phyloP scores from a whole-genome alignment of 2,329 filamentous ascomycete genomes.

The Beauveria pseudobassiana region DNA sequence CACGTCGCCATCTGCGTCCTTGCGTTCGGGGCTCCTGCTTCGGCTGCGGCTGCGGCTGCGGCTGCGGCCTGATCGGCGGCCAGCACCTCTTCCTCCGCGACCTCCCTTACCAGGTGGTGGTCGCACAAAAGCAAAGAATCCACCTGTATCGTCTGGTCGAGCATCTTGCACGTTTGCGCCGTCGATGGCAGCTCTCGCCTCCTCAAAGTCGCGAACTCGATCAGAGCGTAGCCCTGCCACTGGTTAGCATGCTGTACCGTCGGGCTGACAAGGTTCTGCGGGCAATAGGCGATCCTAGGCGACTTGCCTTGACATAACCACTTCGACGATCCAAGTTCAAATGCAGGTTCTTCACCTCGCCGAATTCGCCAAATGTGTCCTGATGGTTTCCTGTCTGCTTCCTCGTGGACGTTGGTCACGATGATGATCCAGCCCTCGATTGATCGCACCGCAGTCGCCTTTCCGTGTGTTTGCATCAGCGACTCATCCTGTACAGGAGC shows the following conservation, averaged over 20 bases:
- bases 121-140: slow-evolving; percentile 81
- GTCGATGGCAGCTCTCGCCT: slow-evolving; percentile 76
- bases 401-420: slow-evolving; percentile 81
- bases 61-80: slow-evolving; percentile 35
- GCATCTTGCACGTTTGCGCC: slow-evolving; percentile 67
- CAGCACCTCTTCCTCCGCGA: slow-evolving; percentile 30
- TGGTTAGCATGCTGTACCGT: not conserved
- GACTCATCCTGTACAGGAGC: slow-evolving; percentile 42
- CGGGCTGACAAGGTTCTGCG: not conserved
- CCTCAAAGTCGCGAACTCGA: slow-evolving; percentile 74
- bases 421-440: slow-evolving; percentile 88
- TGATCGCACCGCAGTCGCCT: slow-evolving; percentile 74
- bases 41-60: slow-evolving; percentile 41
- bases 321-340: slow-evolving; percentile 75
- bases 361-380: slow-evolving; percentile 75
- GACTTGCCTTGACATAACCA: slow-evolving; percentile 72
- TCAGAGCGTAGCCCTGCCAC: slow-evolving; percentile 69
- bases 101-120: slow-evolving; percentile 55
- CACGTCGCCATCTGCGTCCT: slow-evolving; percentile 20
- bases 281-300: not conserved
- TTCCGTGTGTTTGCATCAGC: slow-evolving; percentile 64
- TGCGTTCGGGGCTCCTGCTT: slow-evolving; percentile 32
- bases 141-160: slow-evolving; percentile 73
- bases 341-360: slow-evolving; percentile 82
- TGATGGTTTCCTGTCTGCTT: slow-evolving; percentile 78